A percentile compares a stretch with the other conserved stretches of the same genome.
phyloP scores from a whole-genome alignment of 306 rosid genomes.

The Sicyos edulis region DNA sequence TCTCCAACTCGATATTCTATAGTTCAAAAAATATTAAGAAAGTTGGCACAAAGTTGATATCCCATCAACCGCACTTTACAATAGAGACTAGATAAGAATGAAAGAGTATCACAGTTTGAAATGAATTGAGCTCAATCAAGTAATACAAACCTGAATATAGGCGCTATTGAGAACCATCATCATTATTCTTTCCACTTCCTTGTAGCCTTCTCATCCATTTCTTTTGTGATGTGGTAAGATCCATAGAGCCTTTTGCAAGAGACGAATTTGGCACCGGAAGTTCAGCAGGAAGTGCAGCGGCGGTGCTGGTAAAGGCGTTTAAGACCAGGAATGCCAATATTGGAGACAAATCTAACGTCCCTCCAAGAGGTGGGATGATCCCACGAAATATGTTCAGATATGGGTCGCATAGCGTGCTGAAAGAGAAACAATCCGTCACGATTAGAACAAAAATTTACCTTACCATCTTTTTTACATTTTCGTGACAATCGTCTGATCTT shows the following conservation, averaged over 20 bases:
- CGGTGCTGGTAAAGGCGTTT: slow-evolving; percentile 85
- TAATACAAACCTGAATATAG: not conserved
- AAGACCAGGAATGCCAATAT: slow-evolving; percentile 79
- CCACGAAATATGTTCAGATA: slow-evolving; percentile 96
- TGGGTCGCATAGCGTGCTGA: slow-evolving; percentile 91
- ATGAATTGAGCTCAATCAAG: slow-evolving; percentile 3
- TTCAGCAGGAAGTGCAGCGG: slow-evolving; percentile 97
- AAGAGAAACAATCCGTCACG: slow-evolving; percentile 16
- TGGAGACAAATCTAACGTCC: slow-evolving; percentile 90
- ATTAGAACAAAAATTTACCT: too few species aligned
- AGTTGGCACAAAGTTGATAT: not conserved
- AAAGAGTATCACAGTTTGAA: slow-evolving; percentile 1
- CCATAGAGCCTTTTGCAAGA: slow-evolving; percentile 21
- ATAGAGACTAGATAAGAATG: not conserved
- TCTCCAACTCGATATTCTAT: too few species aligned
- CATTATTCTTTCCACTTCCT: slow-evolving; percentile 44
- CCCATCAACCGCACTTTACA: slow-evolving; percentile 14
- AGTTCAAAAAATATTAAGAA: too few species aligned
- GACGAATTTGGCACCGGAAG: slow-evolving; percentile 51
- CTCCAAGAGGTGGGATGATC: slow-evolving; percentile 86
- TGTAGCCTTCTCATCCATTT: slow-evolving; percentile 81
- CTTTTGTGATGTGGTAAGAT: slow-evolving; percentile 50
- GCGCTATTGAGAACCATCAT: slow-evolving; percentile 17
- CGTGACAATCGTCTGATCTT: too few species aligned
- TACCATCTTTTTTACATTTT: too few species aligned